Conservation (phyloP, 2,329 filamentous ascomycete species). For the Curvularia lunata region DNA sequence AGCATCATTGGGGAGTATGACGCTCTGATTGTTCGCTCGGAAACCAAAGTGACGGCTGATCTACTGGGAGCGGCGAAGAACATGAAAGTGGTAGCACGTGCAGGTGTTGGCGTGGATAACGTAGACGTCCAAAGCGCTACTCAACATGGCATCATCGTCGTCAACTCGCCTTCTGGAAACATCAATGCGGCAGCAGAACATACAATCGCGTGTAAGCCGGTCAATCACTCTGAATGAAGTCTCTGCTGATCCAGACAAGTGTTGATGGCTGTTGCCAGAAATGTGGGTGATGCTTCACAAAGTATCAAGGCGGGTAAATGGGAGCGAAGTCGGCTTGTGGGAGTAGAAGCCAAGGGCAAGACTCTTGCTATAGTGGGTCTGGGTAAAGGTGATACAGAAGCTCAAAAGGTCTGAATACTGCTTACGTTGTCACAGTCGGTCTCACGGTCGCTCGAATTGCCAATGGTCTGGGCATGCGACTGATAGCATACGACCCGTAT, state of each 20-base stretch:
- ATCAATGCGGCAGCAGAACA: conserved; percentile 82
- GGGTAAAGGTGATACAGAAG: conserved; percentile 66
- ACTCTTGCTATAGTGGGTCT: conserved; percentile 77
- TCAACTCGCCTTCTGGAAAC: conserved; percentile 81
- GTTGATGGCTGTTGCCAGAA: conserved; percentile 74
- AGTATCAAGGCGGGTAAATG: conserved; percentile 74
- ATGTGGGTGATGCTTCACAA: conserved; percentile 73
- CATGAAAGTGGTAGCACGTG: conserved; percentile 78
- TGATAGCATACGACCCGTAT: conserved; percentile 78
- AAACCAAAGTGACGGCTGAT: conserved; percentile 77
- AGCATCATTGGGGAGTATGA: conserved; percentile 74
- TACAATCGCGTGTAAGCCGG: conserved; percentile 62
- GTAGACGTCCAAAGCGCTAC: conserved; percentile 78
- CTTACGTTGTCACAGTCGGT: conserved; percentile 61
- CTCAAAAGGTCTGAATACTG: no score
- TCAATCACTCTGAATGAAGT: not conserved
- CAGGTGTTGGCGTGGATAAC: conserved; percentile 81
- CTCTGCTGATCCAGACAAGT: conserved; percentile 51
- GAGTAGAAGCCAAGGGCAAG: conserved; percentile 79
- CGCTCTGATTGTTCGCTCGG: conserved; percentile 78
- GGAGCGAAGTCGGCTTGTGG: conserved; percentile 76
- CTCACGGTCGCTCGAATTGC: conserved; percentile 81
- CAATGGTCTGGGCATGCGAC: conserved; percentile 76
- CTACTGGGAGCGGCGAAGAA: conserved; percentile 70
- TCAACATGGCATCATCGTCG: conserved; percentile 74